These are phyloP conservation scores for Lyophyllum decastes DNA, from an alignment of 768 basidiomycete species.

Conservation along the genomic window DNA sequence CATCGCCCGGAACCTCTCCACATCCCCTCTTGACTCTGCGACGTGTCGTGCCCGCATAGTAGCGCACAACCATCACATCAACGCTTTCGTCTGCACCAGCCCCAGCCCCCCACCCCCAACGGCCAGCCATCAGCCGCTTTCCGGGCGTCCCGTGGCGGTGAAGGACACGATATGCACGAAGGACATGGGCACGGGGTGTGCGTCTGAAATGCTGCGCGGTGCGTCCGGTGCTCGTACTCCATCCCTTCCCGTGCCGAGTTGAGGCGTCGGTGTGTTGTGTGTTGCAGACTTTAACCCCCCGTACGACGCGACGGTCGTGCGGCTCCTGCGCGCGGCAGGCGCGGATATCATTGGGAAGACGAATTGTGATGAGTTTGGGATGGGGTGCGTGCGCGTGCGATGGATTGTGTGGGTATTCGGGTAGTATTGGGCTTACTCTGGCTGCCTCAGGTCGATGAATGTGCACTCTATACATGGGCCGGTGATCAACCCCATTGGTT, in stretches of 20 bases:
- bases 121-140: conserved; percentile 25
- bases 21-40: background rate
- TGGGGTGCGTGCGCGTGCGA: conserved; percentile 70
- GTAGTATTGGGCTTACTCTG: background rate
- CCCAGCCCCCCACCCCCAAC: background rate
- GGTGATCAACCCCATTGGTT: conserved; percentile 72
- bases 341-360: conserved; percentile 84
- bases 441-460: conserved; percentile 67
- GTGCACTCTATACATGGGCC: conserved; percentile 72
- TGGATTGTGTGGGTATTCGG: no score
- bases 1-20: background rate
- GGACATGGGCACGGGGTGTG: conserved; percentile 68
- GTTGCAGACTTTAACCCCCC: conserved; percentile 70
- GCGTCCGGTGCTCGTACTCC: conserved; percentile 1
- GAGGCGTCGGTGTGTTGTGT: background rate
- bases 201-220: conserved; percentile 76
- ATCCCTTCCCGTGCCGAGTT: background rate
- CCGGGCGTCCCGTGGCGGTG: conserved; percentile 59
- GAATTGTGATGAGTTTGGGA: conserved; percentile 97
- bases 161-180: conserved; percentile 88
- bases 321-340: conserved; percentile 57
- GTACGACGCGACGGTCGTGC: conserved; percentile 85
- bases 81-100: conserved; percentile 52
- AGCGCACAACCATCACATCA: conserved; percentile 43
- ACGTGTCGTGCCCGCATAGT: conserved; percentile 23